Conservation (phyloP, 73 alveolate species). For the Tetrahymena malaccensis region DNA sequence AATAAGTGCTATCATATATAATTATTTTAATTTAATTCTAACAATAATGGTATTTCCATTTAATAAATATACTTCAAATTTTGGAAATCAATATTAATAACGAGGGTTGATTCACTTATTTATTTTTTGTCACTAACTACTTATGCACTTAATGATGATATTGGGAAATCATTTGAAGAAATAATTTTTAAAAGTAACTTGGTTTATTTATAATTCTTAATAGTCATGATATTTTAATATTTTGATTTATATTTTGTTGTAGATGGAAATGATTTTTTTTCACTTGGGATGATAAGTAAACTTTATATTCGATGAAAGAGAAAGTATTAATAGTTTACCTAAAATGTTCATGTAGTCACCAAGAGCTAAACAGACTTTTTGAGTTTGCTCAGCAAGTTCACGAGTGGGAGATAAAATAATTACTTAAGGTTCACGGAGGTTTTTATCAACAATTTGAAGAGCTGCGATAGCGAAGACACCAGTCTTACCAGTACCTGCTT, state of each 20-base stretch:
- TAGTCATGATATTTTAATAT: too few species aligned
- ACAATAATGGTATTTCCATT: too few species aligned
- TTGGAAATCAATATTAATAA: too few species aligned
- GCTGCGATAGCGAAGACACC: constrained; percentile 95
- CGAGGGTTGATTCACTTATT: too few species aligned
- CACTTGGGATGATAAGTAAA: constrained; percentile 34
- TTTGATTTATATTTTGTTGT: neutral
- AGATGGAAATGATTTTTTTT: constrained; percentile 44
- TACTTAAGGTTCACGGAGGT: constrained; percentile 76
- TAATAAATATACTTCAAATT: too few species aligned
- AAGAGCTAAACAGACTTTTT: constrained; percentile 76
- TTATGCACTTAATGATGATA: too few species aligned
- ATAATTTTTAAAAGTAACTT: too few species aligned
- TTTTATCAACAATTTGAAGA: constrained; percentile 66
- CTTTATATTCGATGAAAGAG: neutral
- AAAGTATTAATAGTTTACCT: constrained; percentile 4
- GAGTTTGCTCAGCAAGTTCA: constrained; percentile 87
- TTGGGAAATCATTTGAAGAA: too few species aligned
- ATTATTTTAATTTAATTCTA: too few species aligned
- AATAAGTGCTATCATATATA: too few species aligned
- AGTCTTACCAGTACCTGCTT: constrained; percentile 97
- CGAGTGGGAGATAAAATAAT: constrained; percentile 83
- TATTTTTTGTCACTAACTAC: too few species aligned
- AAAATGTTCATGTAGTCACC: constrained; percentile 91
- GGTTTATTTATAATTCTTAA: too few species aligned